phyloP scores from a whole-genome alignment of 1,284 basidiomycete genomes.

The Pseudozyma thailandica region DNA sequence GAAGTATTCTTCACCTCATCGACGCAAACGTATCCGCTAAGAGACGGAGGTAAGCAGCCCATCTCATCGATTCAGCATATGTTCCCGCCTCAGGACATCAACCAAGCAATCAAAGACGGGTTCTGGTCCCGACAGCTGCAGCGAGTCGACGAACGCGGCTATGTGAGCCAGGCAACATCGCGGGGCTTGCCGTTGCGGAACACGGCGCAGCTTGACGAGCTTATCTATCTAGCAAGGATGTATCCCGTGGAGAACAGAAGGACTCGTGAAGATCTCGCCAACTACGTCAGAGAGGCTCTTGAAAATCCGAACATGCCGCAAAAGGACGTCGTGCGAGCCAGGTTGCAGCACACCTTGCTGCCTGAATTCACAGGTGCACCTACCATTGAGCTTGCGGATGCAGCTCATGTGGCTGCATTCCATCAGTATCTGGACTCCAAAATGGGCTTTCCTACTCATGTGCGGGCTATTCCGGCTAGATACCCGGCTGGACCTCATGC shows the following conservation, averaged over 20 bases:
- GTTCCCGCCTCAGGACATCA: conserved; percentile 20
- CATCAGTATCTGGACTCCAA: conserved; percentile 23
- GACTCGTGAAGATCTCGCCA: background rate
- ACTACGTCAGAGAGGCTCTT: conserved; percentile 2
- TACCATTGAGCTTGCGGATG: conserved; percentile 41
- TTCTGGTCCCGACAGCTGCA: conserved; percentile 30
- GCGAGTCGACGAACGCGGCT: background rate
- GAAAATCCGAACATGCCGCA: background rate
- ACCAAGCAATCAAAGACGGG: conserved; percentile 26
- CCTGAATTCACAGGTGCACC: conserved; percentile 20
- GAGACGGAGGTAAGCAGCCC: conserved; percentile 34
- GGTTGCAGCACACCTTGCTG: conserved; percentile 12
- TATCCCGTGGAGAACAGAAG: background rate
- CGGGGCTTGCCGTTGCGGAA: background rate
- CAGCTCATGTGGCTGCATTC: conserved; percentile 29
- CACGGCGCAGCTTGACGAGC: conserved; percentile 1
- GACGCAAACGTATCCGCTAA: conserved; percentile 12
- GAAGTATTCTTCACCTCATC: conserved; percentile 31
- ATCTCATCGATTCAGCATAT: background rate
- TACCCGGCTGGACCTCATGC: too few relatives aligned
- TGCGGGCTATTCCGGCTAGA: too few relatives aligned
- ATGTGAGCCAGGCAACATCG: background rate
- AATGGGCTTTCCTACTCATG: too few relatives aligned
- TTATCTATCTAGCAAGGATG: conserved; percentile 9
- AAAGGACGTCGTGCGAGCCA: background rate